Base-by-base conservation (phyloP, 1,284 basidiomycete species). In the Moesziomyces sp. region DNA sequence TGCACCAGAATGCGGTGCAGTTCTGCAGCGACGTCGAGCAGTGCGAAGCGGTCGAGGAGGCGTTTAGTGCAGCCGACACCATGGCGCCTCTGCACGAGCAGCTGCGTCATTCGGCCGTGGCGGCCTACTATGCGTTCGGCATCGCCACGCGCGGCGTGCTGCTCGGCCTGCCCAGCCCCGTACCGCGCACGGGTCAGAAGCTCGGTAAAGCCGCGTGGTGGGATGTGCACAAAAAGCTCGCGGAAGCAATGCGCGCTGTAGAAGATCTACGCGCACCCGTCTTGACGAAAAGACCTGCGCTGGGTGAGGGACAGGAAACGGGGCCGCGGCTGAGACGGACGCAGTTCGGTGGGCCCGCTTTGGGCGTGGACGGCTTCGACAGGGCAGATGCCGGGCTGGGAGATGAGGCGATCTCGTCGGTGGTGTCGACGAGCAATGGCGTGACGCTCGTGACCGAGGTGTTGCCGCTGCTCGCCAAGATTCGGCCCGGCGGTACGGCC, bases 1-100 rank as follows among this genome's bases (percentile, higher is more conserved):
- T 96, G 3, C 94, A 98, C 73, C 94, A 98, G 81, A 98, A 97
- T 82, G 93, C 94, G 69, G 88, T 91, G 0, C 89, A 90, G 54
- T 99, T 93, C 82, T 93, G 91, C 78, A 85, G 88, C 43, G 89
- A 91, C 26, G 83, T 96, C 0, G 92, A 95, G 5, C 87, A 98
- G 65, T 91, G 90, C 66, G 88, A 88, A 3, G 87, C 86, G 0
- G 85, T 94, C 2, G 86, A 90, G 21, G 94, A 97, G 33, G 90
- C 89, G 81, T 85, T 98, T 56, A 95, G 93, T 74, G 89, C 88
- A 85, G 88, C 91, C 1, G 95, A 98, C 81, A 87, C 89, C 83
- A 88, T 81, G 14, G 26, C 49, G 3, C 53, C 72, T 89, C 5
- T 90, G 85, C 24, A 86, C 23, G 56, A 62, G 14, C 77, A 92